Evolutionary conservation across 1,139 yeast genomes (phyloP), one percentile per base, ranked within the genome.

Genomic region (Lodderomyces beijingensis): DNA sequence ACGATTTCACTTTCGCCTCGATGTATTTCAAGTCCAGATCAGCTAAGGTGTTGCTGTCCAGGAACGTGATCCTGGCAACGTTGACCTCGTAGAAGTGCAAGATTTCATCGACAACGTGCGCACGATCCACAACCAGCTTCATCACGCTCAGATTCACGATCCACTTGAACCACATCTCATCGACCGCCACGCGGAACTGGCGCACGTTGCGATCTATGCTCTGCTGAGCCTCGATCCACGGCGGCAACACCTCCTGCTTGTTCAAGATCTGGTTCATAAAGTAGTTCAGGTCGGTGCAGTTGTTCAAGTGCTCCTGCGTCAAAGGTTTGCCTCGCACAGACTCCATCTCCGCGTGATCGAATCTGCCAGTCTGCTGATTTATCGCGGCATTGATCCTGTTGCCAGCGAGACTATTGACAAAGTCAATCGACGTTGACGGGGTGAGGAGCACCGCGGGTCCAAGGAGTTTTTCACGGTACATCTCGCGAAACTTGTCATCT

Each of bases 151-250:
- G 29, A 37, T 61, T 48, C 11, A 68, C 45, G 4, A 66, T 55
- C 47, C 63, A 51, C 11, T 50, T 51, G 28, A 57, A 49, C 79
- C 82, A 77, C 28, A 59, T 56, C 4, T 50, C 40, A 29, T 67
- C 71, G 21, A 80, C 34, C 21, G 60, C 64, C 0, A 42, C 35
- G 31, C 87, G 54, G 36, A 84, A 74, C 1, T 49, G 47, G 1
- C 45, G 49, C 4, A 82, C 64, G 23, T 70, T 72, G 2, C 49
- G 42, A 31, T 70, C 71, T 4, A 85, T 69, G 3, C 71, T 66
- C 29, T 77, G 73, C 54, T 87, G 96, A 34, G 74, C 77, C 46
- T 86, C 94, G 20, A 87, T 79, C 95, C 95, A 87, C 0, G 94
- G 93, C 0, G 95, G 95, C 8, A 79, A 63, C 0, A 84, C 79